Evolutionary conservation across 495 filamentous ascomycete species (phyloP), one percentile per base, ranked within the genome.

Genomic region (Polyplosphaeria fusca): DNA sequence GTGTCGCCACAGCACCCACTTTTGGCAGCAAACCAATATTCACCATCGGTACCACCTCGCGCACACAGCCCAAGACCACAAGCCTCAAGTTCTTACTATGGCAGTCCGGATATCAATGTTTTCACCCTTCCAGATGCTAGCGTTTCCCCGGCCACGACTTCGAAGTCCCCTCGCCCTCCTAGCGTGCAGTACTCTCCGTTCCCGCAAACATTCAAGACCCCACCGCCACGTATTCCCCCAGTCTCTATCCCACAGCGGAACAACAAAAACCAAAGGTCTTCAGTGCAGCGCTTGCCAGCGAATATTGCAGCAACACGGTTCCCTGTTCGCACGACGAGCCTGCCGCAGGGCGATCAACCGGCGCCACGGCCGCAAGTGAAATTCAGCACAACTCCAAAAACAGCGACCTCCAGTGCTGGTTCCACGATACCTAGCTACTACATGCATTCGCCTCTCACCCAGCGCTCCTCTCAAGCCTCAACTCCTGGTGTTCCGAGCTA

Each of bases 1-100:
- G 20, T 61, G 30, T 61, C 58, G 7, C 58, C 58, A 23, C 50
- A 49, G 37, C 50, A 41, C 16, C 16, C 11, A 5, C 19, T 45
- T 18, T 45, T 44, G n/a, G 19, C 49, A 3, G 22, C 4, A 28
- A 42, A 16, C 30, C 30, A n/a, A 7, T n/a, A 35, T n/a, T n/a
- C n/a, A 11, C 23, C 3, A 5, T 44, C 44, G 1, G 19, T 44
- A 24, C 47, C 28, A 4, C 50, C 57, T 14, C 49, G 28, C 27
- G 16, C 55, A 40, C 30, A 59, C 23, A 59, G 22, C 22, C 57
- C 22, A 5, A 13, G 16, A 28, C 50, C 47, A n/a, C 20, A 14
- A n/a, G 35, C 35, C 3, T 27, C 19, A 16, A 38, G 26, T 48
- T 9, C 19, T 11, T 11, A 11, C 5, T 45, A 41, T 50, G n/a